Base-by-base conservation (phyloP, 805 yeast genomes). In the Sugiyamaella americana region DNA sequence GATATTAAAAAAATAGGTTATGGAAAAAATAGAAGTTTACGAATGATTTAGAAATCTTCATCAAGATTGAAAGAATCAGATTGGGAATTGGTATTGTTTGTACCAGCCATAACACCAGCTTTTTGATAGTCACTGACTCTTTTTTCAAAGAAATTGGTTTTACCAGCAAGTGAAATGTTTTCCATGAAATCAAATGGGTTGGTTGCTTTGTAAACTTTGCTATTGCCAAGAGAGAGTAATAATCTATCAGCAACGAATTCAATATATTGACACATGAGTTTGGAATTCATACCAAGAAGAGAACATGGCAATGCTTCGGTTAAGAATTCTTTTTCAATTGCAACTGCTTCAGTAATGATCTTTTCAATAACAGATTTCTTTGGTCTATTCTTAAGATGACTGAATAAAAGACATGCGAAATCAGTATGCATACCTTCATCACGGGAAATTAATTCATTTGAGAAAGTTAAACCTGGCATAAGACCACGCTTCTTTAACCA, bases 181-280 rank as follows among this genome's bases (percentile, higher is more conserved):
- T 91, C 98, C 98, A 91, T 91, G 66, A 91, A 91, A 70, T 91
- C 98, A 67, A 91, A 91, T 68, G 98, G 98, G 68, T 91, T 91
- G 54, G 86, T 74, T 51, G 76, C 91, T 60, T 87, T 86, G 80
- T 79, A 91, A 56, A 76, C 76, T 74, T 89, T 89, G 71, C 83
- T 74, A 76, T 87, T 87, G 57, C 98, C 98, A 56, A 91, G 77
- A 3, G 98, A 80, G 47, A 89, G 80, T 52, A 91, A 77, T 63
- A 91, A 76, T 74, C 98, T 84, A 72, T 91, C 98, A 59, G 98
- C 98, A 57, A 83, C 89, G 65, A 91, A 91, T 73, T 93, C 96
- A 61, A 91, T 96, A 73, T 91, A 91, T 74, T 93, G 98, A 70
- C 93, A 84, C 98, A 91, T 91, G 64, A 91, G 78, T 58, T 77